Evolutionary conservation across 129 eudicot genomes (phyloP), one percentile per base, ranked within the genome.

Genomic region (Scalesia atractyloides): DNA sequence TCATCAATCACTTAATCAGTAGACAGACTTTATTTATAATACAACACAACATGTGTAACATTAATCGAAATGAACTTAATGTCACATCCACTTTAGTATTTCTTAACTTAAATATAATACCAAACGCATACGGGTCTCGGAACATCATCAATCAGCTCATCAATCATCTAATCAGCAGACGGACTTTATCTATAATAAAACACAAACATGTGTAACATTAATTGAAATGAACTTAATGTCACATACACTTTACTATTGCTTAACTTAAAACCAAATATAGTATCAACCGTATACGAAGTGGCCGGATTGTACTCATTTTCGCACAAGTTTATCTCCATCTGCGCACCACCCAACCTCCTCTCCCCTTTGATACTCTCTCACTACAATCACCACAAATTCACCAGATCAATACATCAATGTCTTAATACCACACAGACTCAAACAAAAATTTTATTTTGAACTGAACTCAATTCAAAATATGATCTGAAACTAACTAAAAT

Each of bases 271-370:
- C 41, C 33, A 50, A 51, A 57, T 34, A 48, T 44, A 24, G 57
- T 90, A 94, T 97, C 99, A 72, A 87, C 90, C 61, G 93, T 97
- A 73, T 94, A 94, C 12, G 96, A 85, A 44, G 97, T 88, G 41
- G 83, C 82, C 17, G 96, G 90, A 88, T 90, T 90, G 54, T 81
- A 90, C 91, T 94, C 99, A 73, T 87, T 86, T n/a, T n/a, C 99
- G 86, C 73, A 90, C 99, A 14, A 80, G 75, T 72, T 83, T 94
- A 72, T 90, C 97, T 6, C 96, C 93, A 34, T 94, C 99, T 0
- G 97, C 81, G 50, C 88, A 90, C 99, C 99, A 94, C 48, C 96
- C 92, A 77, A 84, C 74, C 82, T 94, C 97, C 53, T 94, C 99
- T 20, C 99, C 97, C 69, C 86, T 82, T 70, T 90, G 92, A 81